phyloP scores from a whole-genome alignment of 2,329 filamentous ascomycete species.

The Claviceps spartinae region DNA sequence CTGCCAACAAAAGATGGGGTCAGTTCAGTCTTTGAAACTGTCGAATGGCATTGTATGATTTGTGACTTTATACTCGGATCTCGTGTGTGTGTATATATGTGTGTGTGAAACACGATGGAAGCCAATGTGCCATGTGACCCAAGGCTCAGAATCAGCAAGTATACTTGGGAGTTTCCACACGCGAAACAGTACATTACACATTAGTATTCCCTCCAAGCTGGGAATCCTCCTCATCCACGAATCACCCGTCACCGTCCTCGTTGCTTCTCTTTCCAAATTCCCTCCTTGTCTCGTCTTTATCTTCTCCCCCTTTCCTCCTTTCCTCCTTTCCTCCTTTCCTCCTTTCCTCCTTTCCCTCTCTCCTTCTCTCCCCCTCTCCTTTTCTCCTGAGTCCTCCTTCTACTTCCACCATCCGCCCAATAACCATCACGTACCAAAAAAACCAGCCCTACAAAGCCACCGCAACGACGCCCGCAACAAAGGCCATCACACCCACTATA shows the following conservation, averaged over 20 bases:
- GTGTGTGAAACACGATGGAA: not conserved
- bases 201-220: not conserved
- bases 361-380: too few species aligned
- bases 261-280: too few species aligned
- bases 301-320: too few species aligned
- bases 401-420: not conserved
- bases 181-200: not conserved
- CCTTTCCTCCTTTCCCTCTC: too few species aligned
- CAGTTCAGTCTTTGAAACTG: not conserved
- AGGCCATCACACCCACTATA: slow-evolving; percentile 21
- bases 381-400: not conserved
- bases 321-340: too few species aligned
- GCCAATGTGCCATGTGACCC: not conserved
- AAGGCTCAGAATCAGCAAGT: not conserved
- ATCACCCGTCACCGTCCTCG: not conserved
- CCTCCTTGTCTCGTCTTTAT: too few species aligned
- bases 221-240: not conserved
- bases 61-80: too few species aligned
- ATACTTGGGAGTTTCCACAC: not conserved
- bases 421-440: not conserved
- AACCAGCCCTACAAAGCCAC: slow-evolving; percentile 18
- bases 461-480: slow-evolving; percentile 22
- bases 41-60: not conserved
- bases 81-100: not conserved
- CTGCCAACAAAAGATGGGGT: not conserved